Percentiles rank a stretch among this genome's conserved stretches.
Conservation (phyloP, 495 filamentous ascomycete species). For the Lophiotrema nucula region DNA sequence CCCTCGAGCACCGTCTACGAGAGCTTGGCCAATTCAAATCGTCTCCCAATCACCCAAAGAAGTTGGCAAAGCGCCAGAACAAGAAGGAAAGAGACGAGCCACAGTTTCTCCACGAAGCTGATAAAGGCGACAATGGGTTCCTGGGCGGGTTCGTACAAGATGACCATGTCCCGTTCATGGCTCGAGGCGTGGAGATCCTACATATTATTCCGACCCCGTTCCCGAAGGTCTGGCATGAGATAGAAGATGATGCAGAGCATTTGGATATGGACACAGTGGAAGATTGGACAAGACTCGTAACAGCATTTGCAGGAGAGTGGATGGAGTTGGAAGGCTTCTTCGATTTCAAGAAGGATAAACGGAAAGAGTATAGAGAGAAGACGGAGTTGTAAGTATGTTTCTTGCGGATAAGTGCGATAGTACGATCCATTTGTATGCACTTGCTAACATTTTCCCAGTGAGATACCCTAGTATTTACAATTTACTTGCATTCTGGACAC, state of each 20-base stretch:
- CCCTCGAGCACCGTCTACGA: constrained; percentile 69
- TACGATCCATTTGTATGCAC: neutral
- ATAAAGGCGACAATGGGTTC: constrained; percentile 27
- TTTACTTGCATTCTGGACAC: neutral
- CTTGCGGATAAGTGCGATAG: no score
- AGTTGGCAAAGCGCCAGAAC: constrained; percentile 27
- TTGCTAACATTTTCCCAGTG: constrained; percentile 14
- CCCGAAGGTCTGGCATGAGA: constrained; percentile 81
- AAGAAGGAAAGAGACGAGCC: constrained; percentile 15
- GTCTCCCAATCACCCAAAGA: constrained; percentile 44
- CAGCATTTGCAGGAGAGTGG: constrained; percentile 89
- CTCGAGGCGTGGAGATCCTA: constrained; percentile 79
- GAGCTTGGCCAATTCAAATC: constrained; percentile 56
- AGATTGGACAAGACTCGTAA: constrained; percentile 82
- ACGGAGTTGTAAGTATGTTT: constrained; percentile 30
- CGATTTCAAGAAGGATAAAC: constrained; percentile 8
- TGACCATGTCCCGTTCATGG: constrained; percentile 89
- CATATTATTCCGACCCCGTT: constrained; percentile 86
- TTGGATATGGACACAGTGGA: constrained; percentile 79
- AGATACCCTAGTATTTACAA: constrained; percentile 28
- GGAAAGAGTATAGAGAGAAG: constrained; percentile 15
- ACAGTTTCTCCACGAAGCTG: constrained; percentile 13
- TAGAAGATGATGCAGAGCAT: constrained; percentile 82
- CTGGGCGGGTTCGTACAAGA: constrained; percentile 57
- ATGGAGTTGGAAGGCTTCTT: constrained; percentile 58